A percentile compares a stretch with the other conserved stretches of the same genome.
Evolutionary conservation across 2,329 filamentous ascomycete genomes (phyloP).

Genomic region (Cryphonectria carpinicola): DNA sequence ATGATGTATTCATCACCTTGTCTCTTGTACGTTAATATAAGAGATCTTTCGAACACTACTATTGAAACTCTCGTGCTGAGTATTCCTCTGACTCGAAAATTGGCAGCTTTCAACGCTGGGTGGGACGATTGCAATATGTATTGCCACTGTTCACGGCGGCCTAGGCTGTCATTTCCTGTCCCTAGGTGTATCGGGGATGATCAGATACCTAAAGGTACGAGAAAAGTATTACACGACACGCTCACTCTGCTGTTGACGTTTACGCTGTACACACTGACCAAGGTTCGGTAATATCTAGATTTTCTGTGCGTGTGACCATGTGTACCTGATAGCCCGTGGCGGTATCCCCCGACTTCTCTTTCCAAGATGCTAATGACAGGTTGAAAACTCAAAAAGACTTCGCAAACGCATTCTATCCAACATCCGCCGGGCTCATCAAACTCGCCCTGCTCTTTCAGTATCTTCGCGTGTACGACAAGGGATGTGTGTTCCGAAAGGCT

Average conservation of each 20-base stretch:
- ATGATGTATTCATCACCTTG: conserved; percentile 30
- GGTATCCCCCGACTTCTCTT: not conserved
- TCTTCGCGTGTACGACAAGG: conserved; percentile 30
- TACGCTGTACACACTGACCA: not conserved
- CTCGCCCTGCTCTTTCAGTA: conserved; percentile 33
- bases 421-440: conserved; percentile 31
- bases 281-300: conserved; percentile 3
- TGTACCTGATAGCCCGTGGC: not conserved
- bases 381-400: conserved; percentile 12
- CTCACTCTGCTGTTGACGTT: not conserved
- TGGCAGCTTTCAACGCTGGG: conserved; percentile 9
- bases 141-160: conserved; percentile 8
- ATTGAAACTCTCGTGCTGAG: not conserved
- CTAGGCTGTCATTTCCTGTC: conserved; percentile 23
- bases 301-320: conserved; percentile 16
- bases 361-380: not conserved
- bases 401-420: conserved; percentile 31
- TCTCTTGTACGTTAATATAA: conserved; percentile 28
- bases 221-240: not conserved
- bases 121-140: conserved; percentile 21
- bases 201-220: conserved; percentile 28
- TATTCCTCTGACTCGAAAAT: not conserved
- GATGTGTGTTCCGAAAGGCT: conserved; percentile 26
- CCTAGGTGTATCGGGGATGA: conserved; percentile 4
- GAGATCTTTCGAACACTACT: not conserved